Evolutionary conservation across 169 alveolate species (phyloP), one percentile per base, ranked within the genome.

Genomic region (Perkinsus olseni): DNA sequence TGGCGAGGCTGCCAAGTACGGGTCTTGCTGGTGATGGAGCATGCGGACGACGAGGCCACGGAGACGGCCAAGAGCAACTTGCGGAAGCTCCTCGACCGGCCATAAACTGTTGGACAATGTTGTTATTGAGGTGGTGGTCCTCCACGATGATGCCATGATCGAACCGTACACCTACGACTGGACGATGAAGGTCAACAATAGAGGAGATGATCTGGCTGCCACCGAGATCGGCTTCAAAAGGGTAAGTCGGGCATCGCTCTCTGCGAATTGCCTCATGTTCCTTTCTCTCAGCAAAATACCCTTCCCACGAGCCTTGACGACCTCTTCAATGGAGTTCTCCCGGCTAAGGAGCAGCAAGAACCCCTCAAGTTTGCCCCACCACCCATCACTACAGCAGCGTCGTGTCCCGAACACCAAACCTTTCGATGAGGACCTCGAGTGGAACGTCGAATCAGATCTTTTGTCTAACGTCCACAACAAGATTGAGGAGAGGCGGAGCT

Each of bases 1-100:
- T 94, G 94, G 94, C 91, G 94, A 38, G 91, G 51, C 13, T 94
- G 95, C 93, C 93, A 94, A n/a, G 93, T 92, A 10, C 92, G 95
- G 36, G 92, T 94, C 62, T 94, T 94, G 93, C 92, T 93, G 45
- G 94, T 94, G 90, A 92, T 93, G n/a, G 95, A 94, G 51, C 82
- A 62, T 24, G 82, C 82, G 82, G 82, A 62, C 82, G 82, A 92
- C 8, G 74, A 38, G 34, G 82, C 82, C 13, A 62, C 82, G 31
- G 82, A 13, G 31, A 62, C 82, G 13, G 82, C 82, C 37, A 62
- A 62, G 82, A 28, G 37, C 8, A 62, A 62, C 31, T 62, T 62
- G 82, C 1, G 37, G 34, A 62, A 62, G 17, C 31, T 62, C 31
- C 34, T 62, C n/a, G 82, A 62, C 31, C 10, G 34, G 10, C 31